Evolutionary conservation across 345 rosid species (phyloP), one percentile per base, ranked within the genome.

Genomic region (Rhizophora mangle): DNA sequence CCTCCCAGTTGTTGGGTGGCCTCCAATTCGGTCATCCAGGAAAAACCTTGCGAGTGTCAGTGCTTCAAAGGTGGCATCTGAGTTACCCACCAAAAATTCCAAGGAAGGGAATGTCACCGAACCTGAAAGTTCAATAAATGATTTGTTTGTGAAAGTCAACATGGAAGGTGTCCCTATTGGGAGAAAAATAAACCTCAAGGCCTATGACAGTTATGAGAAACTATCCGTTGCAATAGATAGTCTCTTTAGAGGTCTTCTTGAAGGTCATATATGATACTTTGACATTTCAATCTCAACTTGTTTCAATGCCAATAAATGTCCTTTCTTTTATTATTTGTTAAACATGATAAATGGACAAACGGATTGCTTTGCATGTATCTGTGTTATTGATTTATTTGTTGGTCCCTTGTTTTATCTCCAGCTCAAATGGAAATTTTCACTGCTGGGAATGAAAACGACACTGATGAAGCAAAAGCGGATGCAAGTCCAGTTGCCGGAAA

Each of bases 111-210:
- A 39, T 63, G 74, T 66, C 6, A 43, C 68, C 74, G 76, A 65
- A 30, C 53, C 81, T 47, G 71, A 70, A 55, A 73, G 5, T 72
- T 54, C 76, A 76, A 73, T 26, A 90, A 81, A 82, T 84, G 91
- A 43, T 64, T 82, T 43, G 74, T 92, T 92, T 68, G 96, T 92
- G 69, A 96, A 96, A 85, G 90, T 96, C 77, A 96, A 96, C 55
- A 96, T 96, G 99, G 90, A 92, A 63, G 99, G 98, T 61, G 90
- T 96, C 69, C 96, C 98, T 1, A 96, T 96, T 49, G 99, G 99
- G 70, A 92, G 99, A 72, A 96, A 96, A 86, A 95, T 96, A 4
- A 92, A 96, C 72, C 99, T 96, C 68, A 85, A 74, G 75, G 88
- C 93, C 20, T 85, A 83, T 68, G 84, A 82, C 67, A 89, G 93